Conservation (phyloP, 1,284 basidiomycete genomes). For the Naganishia cerealis region DNA sequence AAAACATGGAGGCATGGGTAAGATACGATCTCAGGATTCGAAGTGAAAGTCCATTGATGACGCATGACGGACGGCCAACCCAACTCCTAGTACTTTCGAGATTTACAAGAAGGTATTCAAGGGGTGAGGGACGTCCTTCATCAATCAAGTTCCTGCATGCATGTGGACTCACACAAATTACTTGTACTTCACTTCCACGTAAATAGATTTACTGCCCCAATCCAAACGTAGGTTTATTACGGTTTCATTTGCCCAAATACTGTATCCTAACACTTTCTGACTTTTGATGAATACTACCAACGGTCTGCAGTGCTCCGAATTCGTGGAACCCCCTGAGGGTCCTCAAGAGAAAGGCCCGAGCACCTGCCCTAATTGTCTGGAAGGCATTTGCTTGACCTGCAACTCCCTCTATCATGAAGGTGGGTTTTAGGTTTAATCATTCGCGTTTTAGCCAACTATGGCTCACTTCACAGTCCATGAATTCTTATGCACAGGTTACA, state of each 20-base stretch:
- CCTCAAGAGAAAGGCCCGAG: constrained; percentile 13
- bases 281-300: neutral
- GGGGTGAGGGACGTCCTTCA: neutral
- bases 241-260: neutral
- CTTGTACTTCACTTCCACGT: neutral
- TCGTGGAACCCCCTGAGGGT: constrained; percentile 15
- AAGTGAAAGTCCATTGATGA: neutral
- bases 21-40: neutral
- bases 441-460: neutral
- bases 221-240: neutral
- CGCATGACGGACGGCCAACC: neutral
- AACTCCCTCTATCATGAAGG: constrained; percentile 21
- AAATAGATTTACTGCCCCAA: constrained; percentile 14
- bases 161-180: too few relatives aligned
- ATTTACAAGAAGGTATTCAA: constrained; percentile 13
- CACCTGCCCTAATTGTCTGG: constrained; percentile 10
- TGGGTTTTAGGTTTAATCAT: neutral
- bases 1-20: constrained; percentile 23
- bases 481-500: constrained; percentile 1
- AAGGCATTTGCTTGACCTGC: constrained; percentile 22
- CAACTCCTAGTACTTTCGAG: constrained; percentile 14
- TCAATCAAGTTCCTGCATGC: neutral
- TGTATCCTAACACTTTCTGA: neutral
- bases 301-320: constrained; percentile 11
- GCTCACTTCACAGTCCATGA: neutral